Evolutionary conservation across 768 basidiomycete genomes (phyloP).

Genomic region (Fomitopsis serialis): DNA sequence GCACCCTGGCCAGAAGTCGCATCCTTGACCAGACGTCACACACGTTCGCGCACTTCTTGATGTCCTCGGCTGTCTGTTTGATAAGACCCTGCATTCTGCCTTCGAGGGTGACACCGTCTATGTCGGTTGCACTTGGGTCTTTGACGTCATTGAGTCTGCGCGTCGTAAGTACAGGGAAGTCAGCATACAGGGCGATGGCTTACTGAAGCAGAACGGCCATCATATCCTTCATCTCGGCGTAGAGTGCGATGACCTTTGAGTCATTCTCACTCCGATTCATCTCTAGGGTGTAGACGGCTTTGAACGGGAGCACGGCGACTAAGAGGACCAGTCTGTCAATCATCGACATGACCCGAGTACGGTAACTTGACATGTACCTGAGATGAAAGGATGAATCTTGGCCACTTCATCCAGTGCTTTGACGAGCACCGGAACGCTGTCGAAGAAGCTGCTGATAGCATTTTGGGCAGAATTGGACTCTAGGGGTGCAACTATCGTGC

Average conservation of each 20-base stretch:
- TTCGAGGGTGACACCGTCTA: slow-evolving; percentile 28
- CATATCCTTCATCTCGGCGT: slow-evolving; percentile 46
- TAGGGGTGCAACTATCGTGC: background rate
- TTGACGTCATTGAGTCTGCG: slow-evolving; percentile 24
- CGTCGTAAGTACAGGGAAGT: no score
- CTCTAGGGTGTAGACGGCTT: slow-evolving; percentile 43
- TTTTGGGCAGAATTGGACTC: slow-evolving; percentile 7
- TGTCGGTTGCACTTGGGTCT: slow-evolving; percentile 22
- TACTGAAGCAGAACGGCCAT: slow-evolving; percentile 42
- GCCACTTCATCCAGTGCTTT: slow-evolving; percentile 24
- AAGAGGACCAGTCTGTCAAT: background rate
- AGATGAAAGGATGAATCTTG: slow-evolving; percentile 22
- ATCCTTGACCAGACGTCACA: slow-evolving; percentile 30
- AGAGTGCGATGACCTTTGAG: slow-evolving; percentile 39
- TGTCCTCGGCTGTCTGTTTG: slow-evolving; percentile 22
- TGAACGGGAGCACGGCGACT: slow-evolving; percentile 48
- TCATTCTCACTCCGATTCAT: slow-evolving; percentile 46
- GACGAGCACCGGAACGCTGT: slow-evolving; percentile 22
- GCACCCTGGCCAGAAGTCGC: slow-evolving; percentile 21
- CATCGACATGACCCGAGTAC: background rate
- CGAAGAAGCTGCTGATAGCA: slow-evolving; percentile 17
- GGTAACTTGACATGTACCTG: slow-evolving; percentile 10
- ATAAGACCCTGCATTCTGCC: slow-evolving; percentile 29
- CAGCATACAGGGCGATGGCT: slow-evolving; percentile 6
- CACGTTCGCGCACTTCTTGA: slow-evolving; percentile 26